Conservation (phyloP, 306 rosid genomes). For the Hippophae tibetana region DNA sequence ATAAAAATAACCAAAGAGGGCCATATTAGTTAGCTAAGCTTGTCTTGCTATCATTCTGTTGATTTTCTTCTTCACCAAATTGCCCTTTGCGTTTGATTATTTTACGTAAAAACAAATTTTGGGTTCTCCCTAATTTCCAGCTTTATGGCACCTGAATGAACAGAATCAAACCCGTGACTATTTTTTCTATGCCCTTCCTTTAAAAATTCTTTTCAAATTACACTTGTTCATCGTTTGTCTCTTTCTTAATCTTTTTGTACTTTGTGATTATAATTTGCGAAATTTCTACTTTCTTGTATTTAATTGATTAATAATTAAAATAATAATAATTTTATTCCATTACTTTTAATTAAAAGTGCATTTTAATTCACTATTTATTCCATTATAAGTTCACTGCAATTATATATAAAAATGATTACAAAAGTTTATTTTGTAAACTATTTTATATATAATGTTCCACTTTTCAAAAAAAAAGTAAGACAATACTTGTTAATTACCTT, state of each 20-base stretch:
- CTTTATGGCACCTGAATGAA: slow-evolving; percentile 36
- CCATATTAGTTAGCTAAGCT: slow-evolving; percentile 20
- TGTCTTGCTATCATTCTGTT: slow-evolving; percentile 15
- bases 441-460: too few species aligned
- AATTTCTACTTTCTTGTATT: slow-evolving; percentile 11
- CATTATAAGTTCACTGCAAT: too few species aligned
- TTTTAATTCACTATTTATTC: too few species aligned
- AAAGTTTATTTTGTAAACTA: too few species aligned
- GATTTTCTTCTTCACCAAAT: slow-evolving; percentile 7
- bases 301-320: background rate
- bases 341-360: too few species aligned
- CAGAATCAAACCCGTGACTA: slow-evolving; percentile 69
- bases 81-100: slow-evolving; percentile 15
- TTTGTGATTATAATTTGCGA: background rate
- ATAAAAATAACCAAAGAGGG: slow-evolving; percentile 22
- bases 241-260: background rate
- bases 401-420: too few species aligned
- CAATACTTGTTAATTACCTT: too few species aligned
- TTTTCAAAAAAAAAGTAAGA: too few species aligned
- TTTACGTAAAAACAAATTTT: slow-evolving; percentile 7
- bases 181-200: slow-evolving; percentile 8
- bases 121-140: slow-evolving; percentile 1
- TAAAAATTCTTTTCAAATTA: background rate
- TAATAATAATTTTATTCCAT: too few species aligned
- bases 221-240: slow-evolving; percentile 10